Evolutionary conservation across 148 eudicot species (phyloP), one percentile per base, ranked within the genome.

Genomic region (Nepenthes gracilis): DNA sequence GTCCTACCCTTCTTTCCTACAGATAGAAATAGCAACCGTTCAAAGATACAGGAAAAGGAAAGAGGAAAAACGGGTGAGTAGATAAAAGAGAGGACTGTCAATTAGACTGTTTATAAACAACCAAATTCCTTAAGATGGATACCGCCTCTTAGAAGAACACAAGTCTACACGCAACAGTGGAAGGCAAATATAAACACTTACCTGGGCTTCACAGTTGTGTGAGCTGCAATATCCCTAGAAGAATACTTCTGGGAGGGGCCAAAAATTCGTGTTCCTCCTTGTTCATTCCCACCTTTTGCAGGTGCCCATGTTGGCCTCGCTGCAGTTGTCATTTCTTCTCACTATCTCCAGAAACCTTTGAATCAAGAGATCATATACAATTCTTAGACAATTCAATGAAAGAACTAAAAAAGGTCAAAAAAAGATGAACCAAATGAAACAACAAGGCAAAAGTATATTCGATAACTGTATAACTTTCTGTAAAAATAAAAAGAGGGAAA

Each of bases 241-340:
- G 99, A 93, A 72, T 93, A 93, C 80, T 88, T 93, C 53, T 88
- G 95, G 55, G 95, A 93, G 37, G 99, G 96, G 34, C 96, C 99
- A 47, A 93, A 93, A 67, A 93, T 88, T 50, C 99, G 80, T 9
- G 99, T 73, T 5, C 99, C 99, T 5, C 99, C 99, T 80, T 93
- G 99, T 70, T 93, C 97, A 52, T 89, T 86, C 43, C 99, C 99
- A 63, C 97, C 99, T 76, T 93, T 93, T 0, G 99, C 99, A 52
- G 97, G 99, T 54, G 99, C 99, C 99, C 99, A 89, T 1, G 99
- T 93, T 11, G 99, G 99, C 74, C 99, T 78, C 37, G 99, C 99
- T 23, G 99, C 97, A 34, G 99, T 89, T 59, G 99, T 93, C 99
- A 93, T 93, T 55, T 54, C 64, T 63, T 61, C 45, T 71, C 62